A percentile compares a stretch with the other conserved stretches of the same genome.
These are phyloP conservation scores for Trametes cingulata DNA, from an alignment of 768 basidiomycete species.

Conservation along the genomic window DNA sequence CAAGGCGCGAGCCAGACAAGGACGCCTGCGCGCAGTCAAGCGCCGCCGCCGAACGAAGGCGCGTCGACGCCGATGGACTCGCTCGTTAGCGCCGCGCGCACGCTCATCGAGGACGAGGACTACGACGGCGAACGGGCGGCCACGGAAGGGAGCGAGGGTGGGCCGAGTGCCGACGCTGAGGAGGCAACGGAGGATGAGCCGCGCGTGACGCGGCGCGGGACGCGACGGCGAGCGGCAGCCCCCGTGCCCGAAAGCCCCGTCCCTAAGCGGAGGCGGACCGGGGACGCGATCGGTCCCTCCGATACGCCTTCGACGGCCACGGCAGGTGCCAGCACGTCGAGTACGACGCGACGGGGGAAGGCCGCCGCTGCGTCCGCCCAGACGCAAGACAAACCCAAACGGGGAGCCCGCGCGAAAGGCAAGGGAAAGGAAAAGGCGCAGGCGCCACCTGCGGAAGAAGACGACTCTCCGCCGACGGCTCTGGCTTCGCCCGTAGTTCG, in stretches of 20 bases:
- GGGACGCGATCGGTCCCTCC: not conserved
- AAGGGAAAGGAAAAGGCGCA: slow-evolving; percentile 12
- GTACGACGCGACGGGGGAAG: not conserved
- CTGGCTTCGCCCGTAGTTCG: not conserved
- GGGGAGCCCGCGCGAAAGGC: slow-evolving; percentile 3
- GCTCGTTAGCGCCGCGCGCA: slow-evolving; percentile 58
- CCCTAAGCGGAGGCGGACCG: slow-evolving; percentile 40
- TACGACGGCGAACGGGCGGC: slow-evolving; percentile 25
- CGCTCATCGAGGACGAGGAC: slow-evolving; percentile 47
- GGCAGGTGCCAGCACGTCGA: not conserved
- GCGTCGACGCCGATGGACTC: slow-evolving; percentile 53
- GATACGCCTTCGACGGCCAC: not conserved
- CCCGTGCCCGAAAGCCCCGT: slow-evolving; percentile 35
- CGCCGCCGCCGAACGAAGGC: slow-evolving; percentile 16
- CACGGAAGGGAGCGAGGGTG: not conserved
- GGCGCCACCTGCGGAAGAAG: not conserved
- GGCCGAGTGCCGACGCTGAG: slow-evolving; percentile 27
- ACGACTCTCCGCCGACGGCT: not conserved
- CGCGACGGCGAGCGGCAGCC: slow-evolving; percentile 31
- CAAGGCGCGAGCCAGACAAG: slow-evolving; percentile 17
- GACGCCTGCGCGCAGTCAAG: slow-evolving; percentile 17
- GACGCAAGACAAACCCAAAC: not conserved
- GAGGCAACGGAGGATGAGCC: slow-evolving; percentile 30
- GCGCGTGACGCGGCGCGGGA: slow-evolving; percentile 23
- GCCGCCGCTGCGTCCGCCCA: not conserved